Evolutionary conservation across 164 flowering plant species (phyloP), one percentile per base, ranked within the genome.

Genomic region (Kingdonia uniflora): DNA sequence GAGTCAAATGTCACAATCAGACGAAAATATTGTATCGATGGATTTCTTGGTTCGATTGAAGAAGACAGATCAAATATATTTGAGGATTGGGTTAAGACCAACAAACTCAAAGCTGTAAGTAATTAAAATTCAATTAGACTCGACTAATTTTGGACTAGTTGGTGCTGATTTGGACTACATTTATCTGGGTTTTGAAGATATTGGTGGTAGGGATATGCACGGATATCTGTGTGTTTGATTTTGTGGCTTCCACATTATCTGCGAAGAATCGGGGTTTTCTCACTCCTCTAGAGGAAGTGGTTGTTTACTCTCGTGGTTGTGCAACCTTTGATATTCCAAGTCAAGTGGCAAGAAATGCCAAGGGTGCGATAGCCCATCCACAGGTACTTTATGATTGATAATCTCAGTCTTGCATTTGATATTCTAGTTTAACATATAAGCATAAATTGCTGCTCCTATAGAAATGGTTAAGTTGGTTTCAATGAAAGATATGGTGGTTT

Each of bases 131-230:
- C 14, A 16, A 47, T 8, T 19, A 8, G 50, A 8, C 1, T 17
- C 14, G 37, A 40, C 37, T 14, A 40, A 20, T 19, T 15, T 41
- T 51, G 33, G 14, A 1, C 35, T 8, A 40, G 21, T 37, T 42
- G 49, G 25, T 51, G 40, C 22, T 17, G 2, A 14, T 40, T 59
- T 20, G 51, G 39, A 53, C 44, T 60, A 23, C 33, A 29, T 38
- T 15, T 59, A 33, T 6, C 19, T 17, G 21, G 40, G 21, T 58
- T n/a, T 60, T 79, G 68, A 24, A 88, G 98, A 59, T 92, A 51
- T 55, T 92, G 79, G 98, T 86, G 42, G 72, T 82, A 19, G 96
- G 96, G 37, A 82, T 92, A 65, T 92, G 98, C 78, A 92, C 96
- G 13, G 96, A 92, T 58, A 74, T 92, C 42, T 92, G 96, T 47